These are phyloP conservation scores for Phytophthora citricola DNA, from an alignment of 352 stramenopile species.

Conservation along the genomic window DNA sequence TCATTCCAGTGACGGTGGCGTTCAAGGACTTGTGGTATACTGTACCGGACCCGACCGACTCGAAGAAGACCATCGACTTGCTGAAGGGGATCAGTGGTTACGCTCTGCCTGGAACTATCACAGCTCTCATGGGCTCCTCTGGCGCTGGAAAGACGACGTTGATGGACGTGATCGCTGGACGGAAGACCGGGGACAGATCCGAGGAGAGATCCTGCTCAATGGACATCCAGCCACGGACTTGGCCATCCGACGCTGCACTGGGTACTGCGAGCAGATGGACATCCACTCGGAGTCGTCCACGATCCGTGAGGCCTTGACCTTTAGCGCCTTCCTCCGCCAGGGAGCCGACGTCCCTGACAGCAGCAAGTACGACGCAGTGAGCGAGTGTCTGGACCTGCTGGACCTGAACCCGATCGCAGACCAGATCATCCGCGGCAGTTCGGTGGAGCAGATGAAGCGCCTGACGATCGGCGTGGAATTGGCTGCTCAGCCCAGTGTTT, in stretches of 20 bases:
- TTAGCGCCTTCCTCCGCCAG: constrained; percentile 26
- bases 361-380: constrained; percentile 31
- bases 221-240: constrained; percentile 62
- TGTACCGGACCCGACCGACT: constrained; percentile 20
- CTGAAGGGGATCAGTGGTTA: constrained; percentile 65
- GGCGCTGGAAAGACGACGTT: constrained; percentile 95
- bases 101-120: constrained; percentile 60
- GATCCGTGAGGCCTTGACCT: constrained; percentile 53
- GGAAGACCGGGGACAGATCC: constrained; percentile 92
- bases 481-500: constrained; percentile 20
- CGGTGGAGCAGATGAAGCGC: constrained; percentile 26
- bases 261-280: constrained; percentile 48
- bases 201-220: constrained; percentile 91
- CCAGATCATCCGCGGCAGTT: constrained; percentile 38
- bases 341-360: constrained; percentile 12
- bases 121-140: constrained; percentile 74
- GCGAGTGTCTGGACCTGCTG: constrained; percentile 43
- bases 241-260: constrained; percentile 31
- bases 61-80: constrained; percentile 44
- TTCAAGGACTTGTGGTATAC: constrained; percentile 36
- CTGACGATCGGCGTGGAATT: constrained; percentile 24
- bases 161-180: constrained; percentile 94
- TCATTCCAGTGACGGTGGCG: constrained; percentile 10
- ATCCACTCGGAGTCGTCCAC: constrained; percentile 33
- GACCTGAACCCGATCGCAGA: constrained; percentile 39